These are phyloP conservation scores for Cardamine occulta DNA, from an alignment of 345 rosid species.

Conservation along the genomic window DNA sequence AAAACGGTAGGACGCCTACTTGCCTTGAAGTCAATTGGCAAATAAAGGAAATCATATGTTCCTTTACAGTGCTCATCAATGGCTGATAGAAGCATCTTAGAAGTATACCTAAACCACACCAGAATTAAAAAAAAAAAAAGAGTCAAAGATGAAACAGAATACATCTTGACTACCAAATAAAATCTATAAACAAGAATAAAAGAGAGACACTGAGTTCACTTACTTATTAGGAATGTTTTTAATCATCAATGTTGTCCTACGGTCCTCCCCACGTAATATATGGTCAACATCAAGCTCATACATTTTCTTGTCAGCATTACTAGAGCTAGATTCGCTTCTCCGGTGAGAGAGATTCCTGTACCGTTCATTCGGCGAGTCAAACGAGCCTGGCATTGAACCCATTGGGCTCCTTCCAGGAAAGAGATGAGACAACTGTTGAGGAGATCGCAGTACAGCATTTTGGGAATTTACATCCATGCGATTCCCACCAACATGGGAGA, in stretches of 20 bases:
- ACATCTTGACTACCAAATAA: conserved; percentile 1
- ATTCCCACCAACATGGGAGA: conserved; percentile 61
- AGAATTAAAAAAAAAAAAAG: background rate
- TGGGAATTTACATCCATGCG: conserved; percentile 58
- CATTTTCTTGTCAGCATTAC: conserved; percentile 77
- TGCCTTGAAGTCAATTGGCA: conserved; percentile 86
- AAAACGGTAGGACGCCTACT: conserved; percentile 39
- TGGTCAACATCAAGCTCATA: conserved; percentile 89
- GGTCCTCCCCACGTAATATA: conserved; percentile 77
- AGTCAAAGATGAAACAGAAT: conserved; percentile 13
- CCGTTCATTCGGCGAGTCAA: conserved; percentile 76
- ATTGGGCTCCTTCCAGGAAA: conserved; percentile 72
- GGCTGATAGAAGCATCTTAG: conserved; percentile 84
- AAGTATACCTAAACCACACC: conserved; percentile 59
- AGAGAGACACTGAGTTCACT: conserved; percentile 30
- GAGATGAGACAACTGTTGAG: conserved; percentile 71
- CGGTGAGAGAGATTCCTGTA: conserved; percentile 69
- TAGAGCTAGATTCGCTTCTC: conserved; percentile 71
- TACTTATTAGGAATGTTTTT: conserved; percentile 99
- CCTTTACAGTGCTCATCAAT: conserved; percentile 80
- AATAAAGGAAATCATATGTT: conserved; percentile 76
- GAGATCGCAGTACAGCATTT: conserved; percentile 65
- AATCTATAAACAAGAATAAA: conserved; percentile 14
- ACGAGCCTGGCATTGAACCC: conserved; percentile 62
- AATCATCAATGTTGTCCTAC: conserved; percentile 91